These are phyloP conservation scores for Kodamaea laetipori DNA, from an alignment of 805 yeast species.

Conservation along the genomic window DNA sequence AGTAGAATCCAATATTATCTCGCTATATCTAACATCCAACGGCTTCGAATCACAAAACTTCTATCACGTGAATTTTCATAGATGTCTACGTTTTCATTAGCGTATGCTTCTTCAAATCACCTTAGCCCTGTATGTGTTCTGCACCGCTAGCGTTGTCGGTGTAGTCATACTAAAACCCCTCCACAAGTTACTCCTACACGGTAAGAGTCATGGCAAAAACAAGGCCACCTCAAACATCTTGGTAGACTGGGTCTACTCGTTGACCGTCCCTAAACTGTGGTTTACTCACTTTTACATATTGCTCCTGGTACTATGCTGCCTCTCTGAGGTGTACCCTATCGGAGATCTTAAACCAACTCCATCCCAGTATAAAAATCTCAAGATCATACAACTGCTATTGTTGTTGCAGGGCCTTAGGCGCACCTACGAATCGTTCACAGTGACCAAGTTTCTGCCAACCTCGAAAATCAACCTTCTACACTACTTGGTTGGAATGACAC, in stretches of 20 bases:
- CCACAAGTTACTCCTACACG: constrained; percentile 25
- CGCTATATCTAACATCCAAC: no score
- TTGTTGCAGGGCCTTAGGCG: constrained; percentile 58
- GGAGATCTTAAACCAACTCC: no score
- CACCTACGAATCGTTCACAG: constrained; percentile 51
- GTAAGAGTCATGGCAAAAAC: constrained; percentile 19
- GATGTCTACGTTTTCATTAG: no score
- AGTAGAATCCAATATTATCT: no score
- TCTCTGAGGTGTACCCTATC: not conserved
- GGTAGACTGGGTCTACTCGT: constrained; percentile 9
- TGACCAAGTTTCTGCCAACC: constrained; percentile 47
- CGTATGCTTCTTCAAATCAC: not conserved
- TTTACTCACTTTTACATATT: constrained; percentile 64
- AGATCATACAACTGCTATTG: constrained; percentile 25
- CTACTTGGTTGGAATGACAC: constrained; percentile 63
- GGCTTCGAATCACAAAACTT: no score
- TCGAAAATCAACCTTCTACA: constrained; percentile 67
- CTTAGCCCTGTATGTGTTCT: not conserved
- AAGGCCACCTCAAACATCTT: not conserved
- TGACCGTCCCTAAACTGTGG: constrained; percentile 63
- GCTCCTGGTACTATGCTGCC: constrained; percentile 32
- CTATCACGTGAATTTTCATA: no score
- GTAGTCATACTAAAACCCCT: constrained; percentile 21
- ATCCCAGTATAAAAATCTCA: constrained; percentile 18
- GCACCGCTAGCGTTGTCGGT: constrained; percentile 12